Evolutionary conservation across 352 stramenopile genomes (phyloP), one percentile per base, ranked within the genome.

Genomic region (Pythium guiyangense): DNA sequence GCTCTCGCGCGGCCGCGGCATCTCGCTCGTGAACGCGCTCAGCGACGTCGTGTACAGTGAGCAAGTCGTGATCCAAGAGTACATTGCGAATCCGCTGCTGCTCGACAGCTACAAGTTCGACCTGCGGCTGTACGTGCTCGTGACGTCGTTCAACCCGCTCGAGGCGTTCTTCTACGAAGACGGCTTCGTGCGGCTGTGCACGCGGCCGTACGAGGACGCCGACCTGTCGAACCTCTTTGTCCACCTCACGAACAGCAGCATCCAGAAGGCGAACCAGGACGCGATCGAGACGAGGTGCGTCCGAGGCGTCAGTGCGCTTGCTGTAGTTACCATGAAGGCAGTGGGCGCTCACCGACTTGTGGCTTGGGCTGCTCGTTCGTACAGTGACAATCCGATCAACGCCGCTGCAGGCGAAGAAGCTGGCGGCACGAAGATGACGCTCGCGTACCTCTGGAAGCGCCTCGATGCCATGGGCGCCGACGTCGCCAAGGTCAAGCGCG

Each of bases 201-300:
- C 88, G 44, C 62, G 84, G 31, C 61, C 63, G 15, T 98, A 97
- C 66, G 64, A 88, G 40, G 64, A 88, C 39, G 63, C 81, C 10
- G 74, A 84, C 46, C 45, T 97, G 15, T 62, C 58, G 44, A 90
- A 97, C 66, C 70, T 92, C 12, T 94, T 96, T 22, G 86, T 98
- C 35, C 94, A 98, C 59, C 66, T 98, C 11, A 98, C 95, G 11
- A 98, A 98, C 73, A 97, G 86, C 67, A 97, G 87, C 49, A 95
- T 97, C 64, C 90, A 98, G 62, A 97, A 97, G 61, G 76, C 75
- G 40, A 86, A 91, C 52, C 69, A 85, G 52, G 75, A 86, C 18
- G 71, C 66, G 5, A 79, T 81, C 35, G 40, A 58, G 35, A 55
- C 60, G 6, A 77, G 71, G 59, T 64, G 49, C 20, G 37, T n/a